These are phyloP conservation scores for Coemansia aciculifera DNA, from an alignment of 192 early-diverging fungal genomes.

Conservation along the genomic window DNA sequence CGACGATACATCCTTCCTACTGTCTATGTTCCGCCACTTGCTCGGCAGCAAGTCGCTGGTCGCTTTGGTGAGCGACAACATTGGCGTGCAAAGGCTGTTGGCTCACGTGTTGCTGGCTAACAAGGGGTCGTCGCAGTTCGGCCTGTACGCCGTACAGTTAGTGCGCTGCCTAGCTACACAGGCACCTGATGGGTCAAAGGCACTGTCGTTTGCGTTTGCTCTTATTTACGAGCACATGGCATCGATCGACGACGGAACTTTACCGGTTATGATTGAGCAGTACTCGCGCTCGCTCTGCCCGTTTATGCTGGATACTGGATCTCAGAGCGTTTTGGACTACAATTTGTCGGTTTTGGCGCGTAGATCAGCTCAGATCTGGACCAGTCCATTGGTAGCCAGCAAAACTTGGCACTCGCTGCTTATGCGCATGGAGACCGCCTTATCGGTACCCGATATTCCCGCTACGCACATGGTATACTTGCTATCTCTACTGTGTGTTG, in stretches of 20 bases:
- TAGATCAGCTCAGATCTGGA: slow-evolving; percentile 14
- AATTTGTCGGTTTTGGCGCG: slow-evolving; percentile 19
- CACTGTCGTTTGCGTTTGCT: slow-evolving; percentile 22
- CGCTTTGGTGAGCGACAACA: slow-evolving; percentile 10
- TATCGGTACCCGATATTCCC: not conserved
- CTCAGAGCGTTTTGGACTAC: slow-evolving; percentile 25
- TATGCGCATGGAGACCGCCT: slow-evolving; percentile 5
- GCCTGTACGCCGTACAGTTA: slow-evolving; percentile 12
- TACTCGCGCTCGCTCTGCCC: slow-evolving; percentile 1
- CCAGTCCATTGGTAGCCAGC: not conserved
- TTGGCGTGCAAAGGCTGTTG: slow-evolving; percentile 30
- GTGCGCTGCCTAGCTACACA: slow-evolving; percentile 5
- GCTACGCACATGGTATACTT: not conserved
- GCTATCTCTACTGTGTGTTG: slow-evolving; percentile 17
- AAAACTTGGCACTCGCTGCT: slow-evolving; percentile 27
- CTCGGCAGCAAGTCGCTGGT: slow-evolving; percentile 14
- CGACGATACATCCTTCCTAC: slow-evolving; percentile 34
- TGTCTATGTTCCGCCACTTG: slow-evolving; percentile 38
- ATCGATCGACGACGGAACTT: slow-evolving; percentile 2
- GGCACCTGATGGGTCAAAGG: not conserved
- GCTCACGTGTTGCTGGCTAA: slow-evolving; percentile 29
- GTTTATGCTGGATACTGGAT: not conserved
- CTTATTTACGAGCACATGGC: slow-evolving; percentile 19
- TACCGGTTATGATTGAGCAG: not conserved
- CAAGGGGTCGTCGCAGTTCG: slow-evolving; percentile 20